Conservation (phyloP, 495 filamentous ascomycete genomes). For the Stereocaulon alpinum region DNA sequence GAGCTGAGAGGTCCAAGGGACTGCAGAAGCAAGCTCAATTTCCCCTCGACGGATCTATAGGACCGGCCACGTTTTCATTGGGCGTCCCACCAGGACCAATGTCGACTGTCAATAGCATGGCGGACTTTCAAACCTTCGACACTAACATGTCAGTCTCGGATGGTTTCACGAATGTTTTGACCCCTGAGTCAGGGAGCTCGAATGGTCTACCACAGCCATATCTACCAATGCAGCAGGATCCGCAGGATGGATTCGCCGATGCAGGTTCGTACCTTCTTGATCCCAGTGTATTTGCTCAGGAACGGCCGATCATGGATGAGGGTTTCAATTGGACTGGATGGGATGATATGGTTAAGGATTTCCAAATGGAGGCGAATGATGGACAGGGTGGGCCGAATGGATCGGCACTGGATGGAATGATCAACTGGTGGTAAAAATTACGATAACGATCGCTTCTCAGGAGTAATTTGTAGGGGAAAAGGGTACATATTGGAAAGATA, state of each 20-base stretch:
- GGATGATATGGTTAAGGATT: conserved; percentile 26
- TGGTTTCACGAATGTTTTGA: conserved; percentile 1
- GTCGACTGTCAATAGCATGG: conserved; percentile 8
- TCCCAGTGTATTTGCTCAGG: conserved; percentile 6
- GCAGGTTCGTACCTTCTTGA: conserved; percentile 7
- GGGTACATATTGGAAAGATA: not conserved
- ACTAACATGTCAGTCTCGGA: conserved; percentile 1
- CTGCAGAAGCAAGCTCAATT: conserved; percentile 22
- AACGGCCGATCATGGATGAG: conserved; percentile 12
- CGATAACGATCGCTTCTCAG: no score
- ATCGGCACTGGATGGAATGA: conserved; percentile 14
- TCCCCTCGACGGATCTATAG: conserved; percentile 23
- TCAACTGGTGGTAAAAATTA: conserved; percentile 16
- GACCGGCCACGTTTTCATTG: conserved; percentile 8
- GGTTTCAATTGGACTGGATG: conserved; percentile 23
- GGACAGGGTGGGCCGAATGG: conserved; percentile 4
- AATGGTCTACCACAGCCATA: conserved; percentile 4
- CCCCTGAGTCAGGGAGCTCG: not conserved
- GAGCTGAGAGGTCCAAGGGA: conserved; percentile 35
- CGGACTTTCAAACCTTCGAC: conserved; percentile 9
- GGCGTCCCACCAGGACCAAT: conserved; percentile 13
- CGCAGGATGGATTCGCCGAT: not conserved
- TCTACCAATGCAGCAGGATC: not conserved
- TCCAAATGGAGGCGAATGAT: conserved; percentile 13
- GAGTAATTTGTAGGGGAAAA: not conserved